phyloP scores from a whole-genome alignment of 2,329 filamentous ascomycete genomes.

The Neonectria magnoliae region DNA sequence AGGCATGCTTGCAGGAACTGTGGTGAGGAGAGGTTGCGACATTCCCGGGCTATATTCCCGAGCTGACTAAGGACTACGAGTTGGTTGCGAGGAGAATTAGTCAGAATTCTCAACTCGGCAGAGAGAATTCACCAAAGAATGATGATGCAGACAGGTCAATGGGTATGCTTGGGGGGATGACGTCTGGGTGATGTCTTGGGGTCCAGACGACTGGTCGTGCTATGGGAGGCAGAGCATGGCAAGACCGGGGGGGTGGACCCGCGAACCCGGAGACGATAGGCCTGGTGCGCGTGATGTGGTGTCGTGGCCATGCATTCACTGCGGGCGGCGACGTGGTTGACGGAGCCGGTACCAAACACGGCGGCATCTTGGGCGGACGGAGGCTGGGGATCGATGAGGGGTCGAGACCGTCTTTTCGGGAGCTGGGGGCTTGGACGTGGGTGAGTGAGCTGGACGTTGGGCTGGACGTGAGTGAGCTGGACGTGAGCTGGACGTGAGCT shows the following conservation, averaged over 20 bases:
- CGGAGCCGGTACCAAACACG: neutral
- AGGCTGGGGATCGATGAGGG: neutral
- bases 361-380: neutral
- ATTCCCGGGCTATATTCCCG: too few species aligned
- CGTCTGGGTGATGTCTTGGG: too few species aligned
- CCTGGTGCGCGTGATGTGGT: neutral
- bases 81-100: neutral
- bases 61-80: too few species aligned
- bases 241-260: neutral
- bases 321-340: neutral
- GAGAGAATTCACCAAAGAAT: too few species aligned
- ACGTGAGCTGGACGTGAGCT: too few species aligned
- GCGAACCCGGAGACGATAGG: neutral
- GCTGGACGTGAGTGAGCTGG: neutral
- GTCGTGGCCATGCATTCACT: neutral
- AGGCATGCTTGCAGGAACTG: too few species aligned
- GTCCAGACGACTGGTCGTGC: neutral
- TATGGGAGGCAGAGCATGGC: neutral
- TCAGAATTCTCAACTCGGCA: neutral
- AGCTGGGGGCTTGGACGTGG: too few species aligned
- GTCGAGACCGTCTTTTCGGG: neutral
- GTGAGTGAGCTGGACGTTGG: neutral
- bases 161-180: too few species aligned
- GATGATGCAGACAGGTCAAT: too few species aligned
- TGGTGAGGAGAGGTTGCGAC: neutral